phyloP scores from a whole-genome alignment of 2,329 filamentous ascomycete genomes.

The Cercospora zeae-maydis region DNA sequence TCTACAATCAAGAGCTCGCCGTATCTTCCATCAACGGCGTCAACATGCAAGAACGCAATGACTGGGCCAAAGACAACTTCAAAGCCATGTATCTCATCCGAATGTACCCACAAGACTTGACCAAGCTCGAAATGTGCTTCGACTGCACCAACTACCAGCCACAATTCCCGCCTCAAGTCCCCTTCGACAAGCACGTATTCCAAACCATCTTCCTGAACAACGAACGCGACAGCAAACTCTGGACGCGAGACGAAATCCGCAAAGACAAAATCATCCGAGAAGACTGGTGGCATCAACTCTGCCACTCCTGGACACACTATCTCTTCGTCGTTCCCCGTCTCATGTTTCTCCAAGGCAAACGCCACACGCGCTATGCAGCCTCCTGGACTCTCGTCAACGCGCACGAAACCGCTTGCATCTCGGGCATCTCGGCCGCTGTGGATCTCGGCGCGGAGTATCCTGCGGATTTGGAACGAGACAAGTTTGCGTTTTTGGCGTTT shows the following conservation, averaged over 20 bases:
- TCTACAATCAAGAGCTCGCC: conserved; percentile 50
- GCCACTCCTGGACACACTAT: conserved; percentile 62
- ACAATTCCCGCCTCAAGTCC: conserved; percentile 58
- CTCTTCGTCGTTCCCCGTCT: conserved; percentile 64
- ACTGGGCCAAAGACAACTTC: conserved; percentile 52
- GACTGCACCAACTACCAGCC: conserved; percentile 73
- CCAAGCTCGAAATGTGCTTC: conserved; percentile 62
- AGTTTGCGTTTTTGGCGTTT: conserved; percentile 59
- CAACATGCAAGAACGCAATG: conserved; percentile 43
- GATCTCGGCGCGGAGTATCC: conserved; percentile 63
- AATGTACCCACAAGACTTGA: conserved; percentile 54
- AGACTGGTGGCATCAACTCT: conserved; percentile 67
- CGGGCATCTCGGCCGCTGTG: conserved; percentile 67
- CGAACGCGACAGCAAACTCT: conserved; percentile 51
- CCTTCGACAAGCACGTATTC: conserved; percentile 62
- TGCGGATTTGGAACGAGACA: conserved; percentile 60
- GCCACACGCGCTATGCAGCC: conserved; percentile 61
- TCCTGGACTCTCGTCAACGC: conserved; percentile 68
- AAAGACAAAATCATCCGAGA: conserved; percentile 58
- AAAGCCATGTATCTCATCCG: conserved; percentile 65
- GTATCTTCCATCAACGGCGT: conserved; percentile 41
- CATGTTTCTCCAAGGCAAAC: conserved; percentile 67
- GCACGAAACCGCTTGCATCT: conserved; percentile 68
- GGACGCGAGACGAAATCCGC: conserved; percentile 59
- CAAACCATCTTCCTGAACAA: conserved; percentile 67